Evolutionary conservation across 306 rosid genomes (phyloP), one percentile per base, ranked within the genome.

Genomic region (Vicia villosa): DNA sequence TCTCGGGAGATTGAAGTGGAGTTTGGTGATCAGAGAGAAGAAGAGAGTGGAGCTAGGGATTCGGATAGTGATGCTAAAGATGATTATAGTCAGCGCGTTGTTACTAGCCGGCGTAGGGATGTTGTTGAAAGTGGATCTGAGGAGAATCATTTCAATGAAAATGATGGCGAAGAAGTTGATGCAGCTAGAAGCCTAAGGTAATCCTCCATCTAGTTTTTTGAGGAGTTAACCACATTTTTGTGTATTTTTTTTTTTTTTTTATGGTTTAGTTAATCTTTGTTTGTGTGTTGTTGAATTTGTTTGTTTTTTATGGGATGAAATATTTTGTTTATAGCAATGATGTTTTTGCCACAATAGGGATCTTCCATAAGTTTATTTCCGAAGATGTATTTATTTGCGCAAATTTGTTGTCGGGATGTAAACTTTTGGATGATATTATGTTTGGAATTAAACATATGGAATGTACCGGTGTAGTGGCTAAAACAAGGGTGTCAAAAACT

Each of bases 91-190:
- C 88, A 88, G 79, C 77, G 87, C 45, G 91, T 78, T 3, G 91
- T 82, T 22, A 90, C 95, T 5, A 94, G 97, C 74, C 76, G 87
- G 88, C 90, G 91, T 13, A 79, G 90, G 32, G 96, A 77, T 62
- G 84, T 80, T 21, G 68, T 88, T 45, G 95, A 88, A 69, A 94
- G 95, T 75, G 99, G 85, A 82, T 94, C 98, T 11, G 98, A 89
- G 73, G 95, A 86, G 58, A 84, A 85, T 36, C 91, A 75, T 30
- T 92, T 85, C 56, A 79, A 84, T 43, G 94, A 84, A 21, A 79
- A 85, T 15, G 96, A 93, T 26, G 59, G 84, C 34, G 95, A 88
- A 24, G 98, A 88, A 65, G 92, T 91, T 20, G 91, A 86, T 6
- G 89, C 77, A 65, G 84, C 83, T 63, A 81, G 86, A 81, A 87